phyloP scores from a whole-genome alignment of 805 yeast genomes.

The Isabelozyma heimii region DNA sequence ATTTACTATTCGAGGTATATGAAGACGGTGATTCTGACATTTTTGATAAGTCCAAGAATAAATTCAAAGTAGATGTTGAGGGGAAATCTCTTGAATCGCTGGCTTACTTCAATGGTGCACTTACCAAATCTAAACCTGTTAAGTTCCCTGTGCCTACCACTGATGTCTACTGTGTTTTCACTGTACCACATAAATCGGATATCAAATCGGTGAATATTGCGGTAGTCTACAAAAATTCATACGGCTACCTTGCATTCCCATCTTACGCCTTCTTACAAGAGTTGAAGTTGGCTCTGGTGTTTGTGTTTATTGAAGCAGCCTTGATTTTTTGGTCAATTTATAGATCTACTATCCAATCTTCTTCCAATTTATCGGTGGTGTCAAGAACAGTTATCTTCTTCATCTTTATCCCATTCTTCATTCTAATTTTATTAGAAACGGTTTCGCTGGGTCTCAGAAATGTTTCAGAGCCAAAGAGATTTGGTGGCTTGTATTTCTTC shows the following conservation, averaged over 20 bases:
- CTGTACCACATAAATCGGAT: neutral
- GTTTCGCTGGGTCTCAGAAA: neutral
- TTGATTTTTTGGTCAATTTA: neutral
- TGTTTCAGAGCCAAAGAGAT: neutral
- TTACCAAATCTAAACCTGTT: neutral
- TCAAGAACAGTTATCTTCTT: neutral
- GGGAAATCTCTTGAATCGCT: neutral
- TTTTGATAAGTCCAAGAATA: too few species aligned
- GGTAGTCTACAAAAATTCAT: slow-evolving; percentile 15
- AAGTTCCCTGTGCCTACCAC: neutral
- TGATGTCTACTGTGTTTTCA: neutral
- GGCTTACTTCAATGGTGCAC: neutral
- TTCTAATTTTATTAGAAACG: neutral
- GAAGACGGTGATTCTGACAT: too few species aligned
- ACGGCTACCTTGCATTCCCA: slow-evolving; percentile 22
- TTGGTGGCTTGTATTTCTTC: neutral
- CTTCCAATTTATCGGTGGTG: neutral
- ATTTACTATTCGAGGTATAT: too few species aligned
- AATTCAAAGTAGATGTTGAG: neutral
- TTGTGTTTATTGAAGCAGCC: slow-evolving; percentile 7
- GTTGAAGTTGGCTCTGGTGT: slow-evolving; percentile 7
- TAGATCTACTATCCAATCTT: neutral
- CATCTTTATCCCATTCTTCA: neutral
- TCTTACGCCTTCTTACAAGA: slow-evolving; percentile 14
- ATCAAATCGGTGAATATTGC: neutral